Evolutionary conservation across 1,139 yeast species (phyloP).

Genomic region (Yamadazyma diospyri): DNA sequence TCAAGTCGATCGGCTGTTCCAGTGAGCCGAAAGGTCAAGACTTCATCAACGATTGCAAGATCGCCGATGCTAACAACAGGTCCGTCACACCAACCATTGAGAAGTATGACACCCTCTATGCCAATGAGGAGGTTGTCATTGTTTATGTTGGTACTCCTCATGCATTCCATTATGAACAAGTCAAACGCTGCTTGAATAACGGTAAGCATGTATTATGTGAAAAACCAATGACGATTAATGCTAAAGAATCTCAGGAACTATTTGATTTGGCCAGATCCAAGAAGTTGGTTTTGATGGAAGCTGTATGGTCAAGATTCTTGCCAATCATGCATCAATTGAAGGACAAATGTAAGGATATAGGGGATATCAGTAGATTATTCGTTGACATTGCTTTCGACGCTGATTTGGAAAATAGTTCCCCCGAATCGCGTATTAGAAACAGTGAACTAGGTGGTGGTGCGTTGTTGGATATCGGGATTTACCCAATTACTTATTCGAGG

Average conservation of each 20-base stretch:
- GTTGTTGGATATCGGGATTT: constrained; percentile 56
- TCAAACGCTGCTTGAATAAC: constrained; percentile 44
- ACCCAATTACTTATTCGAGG: constrained; percentile 49
- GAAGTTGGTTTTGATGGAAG: constrained; percentile 56
- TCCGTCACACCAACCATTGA: constrained; percentile 14
- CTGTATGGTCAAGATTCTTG: constrained; percentile 62
- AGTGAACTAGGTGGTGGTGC: constrained; percentile 58
- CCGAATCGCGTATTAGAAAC: constrained; percentile 32
- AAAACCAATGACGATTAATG: constrained; percentile 57
- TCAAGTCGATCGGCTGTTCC: constrained; percentile 31
- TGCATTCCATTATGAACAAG: constrained; percentile 48
- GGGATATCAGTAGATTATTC: constrained; percentile 9
- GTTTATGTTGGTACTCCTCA: constrained; percentile 63
- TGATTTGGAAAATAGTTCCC: constrained; percentile 7
- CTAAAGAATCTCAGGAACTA: constrained; percentile 41
- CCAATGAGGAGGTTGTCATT: constrained; percentile 43
- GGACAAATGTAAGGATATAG: constrained; percentile 34
- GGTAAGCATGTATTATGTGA: constrained; percentile 57
- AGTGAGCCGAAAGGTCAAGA: constrained; percentile 22
- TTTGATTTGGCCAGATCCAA: constrained; percentile 45
- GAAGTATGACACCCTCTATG: constrained; percentile 34
- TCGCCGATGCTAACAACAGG: constrained; percentile 6
- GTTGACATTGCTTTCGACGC: constrained; percentile 10
- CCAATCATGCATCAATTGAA: constrained; percentile 44
- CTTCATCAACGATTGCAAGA: constrained; percentile 15